Percentiles rank a stretch among this genome's conserved stretches.
Evolutionary conservation across 495 filamentous ascomycete genomes (phyloP).

Genomic region (Hyaloscypha bicolor): DNA sequence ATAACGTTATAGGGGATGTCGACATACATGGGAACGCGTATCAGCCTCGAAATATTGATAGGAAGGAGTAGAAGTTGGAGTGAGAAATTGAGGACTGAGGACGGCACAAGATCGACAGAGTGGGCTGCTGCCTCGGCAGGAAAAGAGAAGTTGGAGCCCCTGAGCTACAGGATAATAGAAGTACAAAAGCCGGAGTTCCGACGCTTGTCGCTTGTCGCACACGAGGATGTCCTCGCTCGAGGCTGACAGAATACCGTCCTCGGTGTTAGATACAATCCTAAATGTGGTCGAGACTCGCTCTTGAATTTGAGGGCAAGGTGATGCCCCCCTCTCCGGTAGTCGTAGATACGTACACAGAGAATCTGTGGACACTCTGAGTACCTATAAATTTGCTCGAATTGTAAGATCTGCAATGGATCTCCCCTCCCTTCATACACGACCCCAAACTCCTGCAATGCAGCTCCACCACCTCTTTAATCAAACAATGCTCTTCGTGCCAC

Average conservation of each 20-base stretch:
- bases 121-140: not conserved
- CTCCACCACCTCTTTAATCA: conserved; percentile 24
- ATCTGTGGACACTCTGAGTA: conserved; percentile 2
- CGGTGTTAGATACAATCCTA: not conserved
- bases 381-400: conserved; percentile 26
- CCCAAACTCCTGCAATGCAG: conserved; percentile 34
- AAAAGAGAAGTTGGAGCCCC: not conserved
- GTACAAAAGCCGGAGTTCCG: not conserved
- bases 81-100: not conserved
- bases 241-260: not conserved
- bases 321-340: not conserved
- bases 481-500: conserved; percentile 25
- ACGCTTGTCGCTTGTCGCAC: not conserved
- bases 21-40: not conserved
- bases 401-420: conserved; percentile 17
- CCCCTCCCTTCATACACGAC: conserved; percentile 29
- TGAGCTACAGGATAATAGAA: not conserved
- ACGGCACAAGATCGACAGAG: not conserved
- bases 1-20: not conserved
- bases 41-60: not conserved
- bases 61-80: not conserved
- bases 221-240: not conserved
- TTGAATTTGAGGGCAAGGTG: not conserved
- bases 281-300: not conserved
- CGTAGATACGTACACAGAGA: not conserved